Conservation (phyloP, 768 basidiomycete species). For the Russula vinacea region DNA sequence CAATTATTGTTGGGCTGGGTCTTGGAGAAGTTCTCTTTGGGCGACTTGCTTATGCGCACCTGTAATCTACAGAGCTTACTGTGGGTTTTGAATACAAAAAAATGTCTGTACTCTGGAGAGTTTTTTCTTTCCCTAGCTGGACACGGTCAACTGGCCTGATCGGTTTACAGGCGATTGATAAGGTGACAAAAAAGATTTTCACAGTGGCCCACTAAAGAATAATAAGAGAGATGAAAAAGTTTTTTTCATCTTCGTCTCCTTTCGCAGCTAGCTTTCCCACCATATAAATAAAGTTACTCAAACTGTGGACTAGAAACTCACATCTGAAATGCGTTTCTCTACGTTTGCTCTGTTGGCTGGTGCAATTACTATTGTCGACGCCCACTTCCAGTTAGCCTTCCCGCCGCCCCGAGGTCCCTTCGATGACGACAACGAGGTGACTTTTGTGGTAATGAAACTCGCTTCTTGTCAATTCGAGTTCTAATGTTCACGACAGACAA, state of each 20-base stretch:
- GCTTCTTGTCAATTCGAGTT: neutral
- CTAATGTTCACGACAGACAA: constrained; percentile 49
- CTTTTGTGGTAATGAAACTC: constrained; percentile 60
- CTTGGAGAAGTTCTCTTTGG: constrained; percentile 75
- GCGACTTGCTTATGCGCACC: constrained; percentile 40
- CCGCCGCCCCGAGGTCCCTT: constrained; percentile 72
- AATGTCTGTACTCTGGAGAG: neutral
- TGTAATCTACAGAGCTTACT: constrained; percentile 5
- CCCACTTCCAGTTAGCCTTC: constrained; percentile 80
- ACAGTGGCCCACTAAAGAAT: neutral
- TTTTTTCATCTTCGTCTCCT: constrained; percentile 20
- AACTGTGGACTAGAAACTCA: neutral
- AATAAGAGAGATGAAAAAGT: constrained; percentile 16
- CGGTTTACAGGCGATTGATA: too few relatives aligned
- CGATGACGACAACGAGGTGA: constrained; percentile 51
- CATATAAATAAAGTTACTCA: neutral
- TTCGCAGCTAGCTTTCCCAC: neutral
- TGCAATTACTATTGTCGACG: constrained; percentile 47
- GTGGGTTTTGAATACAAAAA: neutral
- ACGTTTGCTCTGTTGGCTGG: constrained; percentile 39
- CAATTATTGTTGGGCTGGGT: constrained; percentile 66
- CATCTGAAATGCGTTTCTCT: constrained; percentile 38
- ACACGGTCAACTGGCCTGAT: neutral
- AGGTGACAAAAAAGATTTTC: neutral
- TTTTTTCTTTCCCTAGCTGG: neutral